Percentiles rank a stretch among this genome's conserved stretches.
Conservation (phyloP, 2,329 filamentous ascomycete species). For the Pseudophaeomoniella oleicola region DNA sequence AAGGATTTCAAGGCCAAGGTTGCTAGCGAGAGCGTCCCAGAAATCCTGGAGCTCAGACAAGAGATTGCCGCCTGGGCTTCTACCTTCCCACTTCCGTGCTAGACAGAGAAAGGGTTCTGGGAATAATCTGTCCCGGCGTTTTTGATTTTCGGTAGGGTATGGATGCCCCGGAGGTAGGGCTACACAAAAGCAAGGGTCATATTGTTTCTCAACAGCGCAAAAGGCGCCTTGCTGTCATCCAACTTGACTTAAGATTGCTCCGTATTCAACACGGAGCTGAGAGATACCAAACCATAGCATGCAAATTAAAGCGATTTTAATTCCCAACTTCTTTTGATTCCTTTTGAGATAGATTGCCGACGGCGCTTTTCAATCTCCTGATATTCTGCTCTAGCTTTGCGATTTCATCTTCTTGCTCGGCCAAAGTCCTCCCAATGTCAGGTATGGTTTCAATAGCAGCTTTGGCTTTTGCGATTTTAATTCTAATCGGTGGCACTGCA, state of each 20-base stretch:
- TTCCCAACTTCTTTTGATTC: too few species aligned
- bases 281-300: too few species aligned
- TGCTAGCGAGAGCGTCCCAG: slow-evolving; percentile 57
- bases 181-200: neutral
- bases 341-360: too few species aligned
- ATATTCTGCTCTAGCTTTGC: slow-evolving; percentile 21
- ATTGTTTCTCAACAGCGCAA: neutral
- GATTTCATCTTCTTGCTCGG: slow-evolving; percentile 30
- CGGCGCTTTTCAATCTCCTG: too few species aligned
- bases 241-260: slow-evolving; percentile 1
- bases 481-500: slow-evolving; percentile 64
- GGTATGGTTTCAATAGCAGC: slow-evolving; percentile 27
- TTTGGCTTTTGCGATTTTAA: slow-evolving; percentile 68
- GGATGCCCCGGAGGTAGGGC: neutral
- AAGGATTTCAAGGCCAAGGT: slow-evolving; percentile 99
- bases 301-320: too few species aligned
- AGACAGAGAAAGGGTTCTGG: neutral
- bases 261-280: neutral
- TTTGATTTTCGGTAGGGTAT: slow-evolving; percentile 1
- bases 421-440: slow-evolving; percentile 27
- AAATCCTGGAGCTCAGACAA: slow-evolving; percentile 74
- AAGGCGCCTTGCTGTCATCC: neutral
- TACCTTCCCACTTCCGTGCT: slow-evolving; percentile 80
- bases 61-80: slow-evolving; percentile 81
- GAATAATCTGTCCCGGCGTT: neutral